Percentiles rank a stretch among this genome's conserved stretches.
Evolutionary conservation across 805 yeast genomes (phyloP).

Genomic region (Brettanomyces sp.): DNA sequence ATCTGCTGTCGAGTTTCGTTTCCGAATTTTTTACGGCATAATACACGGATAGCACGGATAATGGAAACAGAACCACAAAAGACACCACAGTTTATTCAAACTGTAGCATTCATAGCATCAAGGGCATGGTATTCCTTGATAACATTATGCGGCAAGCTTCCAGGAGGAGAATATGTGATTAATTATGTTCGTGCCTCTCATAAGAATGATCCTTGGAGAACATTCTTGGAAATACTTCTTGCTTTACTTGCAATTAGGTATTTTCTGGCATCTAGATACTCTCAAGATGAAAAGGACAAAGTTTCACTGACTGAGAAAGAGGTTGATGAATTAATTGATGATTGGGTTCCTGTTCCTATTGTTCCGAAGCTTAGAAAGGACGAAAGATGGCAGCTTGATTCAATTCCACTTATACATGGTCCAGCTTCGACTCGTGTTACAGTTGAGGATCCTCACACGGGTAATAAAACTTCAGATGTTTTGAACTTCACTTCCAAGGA

Average conservation of each 20-base stretch:
- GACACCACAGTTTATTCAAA: conserved; percentile 5
- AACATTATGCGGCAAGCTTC: conserved; percentile 22
- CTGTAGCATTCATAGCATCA: conserved; percentile 19
- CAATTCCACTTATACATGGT: conserved; percentile 57
- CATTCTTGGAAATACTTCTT: conserved; percentile 68
- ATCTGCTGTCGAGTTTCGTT: too few relatives aligned
- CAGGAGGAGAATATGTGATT: conserved; percentile 51
- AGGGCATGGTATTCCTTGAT: conserved; percentile 17
- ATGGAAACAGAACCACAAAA: too few relatives aligned
- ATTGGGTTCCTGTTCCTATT: conserved; percentile 88
- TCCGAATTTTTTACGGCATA: too few relatives aligned
- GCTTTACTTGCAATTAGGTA: conserved; percentile 78
- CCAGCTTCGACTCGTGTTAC: conserved; percentile 28
- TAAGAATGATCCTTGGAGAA: conserved; percentile 88
- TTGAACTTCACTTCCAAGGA: conserved; percentile 67
- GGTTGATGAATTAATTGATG: conserved; percentile 73
- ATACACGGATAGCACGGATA: too few relatives aligned
- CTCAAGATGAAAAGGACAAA: conserved; percentile 62
- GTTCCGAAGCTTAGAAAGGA: conserved; percentile 42
- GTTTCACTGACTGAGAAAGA: conserved; percentile 55
- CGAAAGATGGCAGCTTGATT: conserved; percentile 53
- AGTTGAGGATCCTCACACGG: conserved; percentile 21
- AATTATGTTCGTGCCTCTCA: conserved; percentile 79
- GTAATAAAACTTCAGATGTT: conserved; percentile 25
- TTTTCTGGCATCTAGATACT: conserved; percentile 68